Evolutionary conservation across 2,329 filamentous ascomycete species (phyloP), one percentile per base, ranked within the genome.

Genomic region (Penicillium sp.): DNA sequence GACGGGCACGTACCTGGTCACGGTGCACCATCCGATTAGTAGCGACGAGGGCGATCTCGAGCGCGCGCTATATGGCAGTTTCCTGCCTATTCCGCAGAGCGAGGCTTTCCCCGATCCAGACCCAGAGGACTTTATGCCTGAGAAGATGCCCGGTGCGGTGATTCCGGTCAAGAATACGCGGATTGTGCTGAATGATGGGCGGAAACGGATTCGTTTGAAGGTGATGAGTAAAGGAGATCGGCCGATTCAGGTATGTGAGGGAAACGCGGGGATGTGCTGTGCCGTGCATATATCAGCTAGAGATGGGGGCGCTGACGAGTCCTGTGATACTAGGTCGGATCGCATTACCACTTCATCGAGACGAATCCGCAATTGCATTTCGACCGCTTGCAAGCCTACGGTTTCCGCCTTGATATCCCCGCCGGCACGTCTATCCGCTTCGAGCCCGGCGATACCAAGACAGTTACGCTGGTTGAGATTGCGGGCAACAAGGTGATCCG

Each of bases 341-440:
- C 92, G 35, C 94, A 98, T 78, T 98, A 96, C 75, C 94, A 97
- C 78, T 96, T 98, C 74, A 87, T 96, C 71, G 94, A 98, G 80
- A 90, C 88, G n/a, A 98, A 98, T 76, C 91, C 92, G 0, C 86
- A 91, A 74, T 84, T 98, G 53, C 86, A 90, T 62, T 98, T 98
- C 74, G 94, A 98, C 77, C 90, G 94, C 28, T 80, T 86, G 52
- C 86, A 86, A 66, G 86, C 92, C 0, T 95, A 95, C 71, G 94
- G 94, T 5, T 96, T 86, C 77, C 86, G 92, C 11, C 83, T 98
- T 14, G 93, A 98, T 71, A 95, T 98, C 59, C 83, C 94, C 1
- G 92, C 94, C 0, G 94, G 94, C 38, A 97, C 93, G 0, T 96
- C 92, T 7, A 88, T 96, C 35, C 88, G 94, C 45, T 98, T 98